Evolutionary conservation across 768 basidiomycete species (phyloP), one percentile per base, ranked within the genome.

Genomic region (Kwoniella dendrophila): DNA sequence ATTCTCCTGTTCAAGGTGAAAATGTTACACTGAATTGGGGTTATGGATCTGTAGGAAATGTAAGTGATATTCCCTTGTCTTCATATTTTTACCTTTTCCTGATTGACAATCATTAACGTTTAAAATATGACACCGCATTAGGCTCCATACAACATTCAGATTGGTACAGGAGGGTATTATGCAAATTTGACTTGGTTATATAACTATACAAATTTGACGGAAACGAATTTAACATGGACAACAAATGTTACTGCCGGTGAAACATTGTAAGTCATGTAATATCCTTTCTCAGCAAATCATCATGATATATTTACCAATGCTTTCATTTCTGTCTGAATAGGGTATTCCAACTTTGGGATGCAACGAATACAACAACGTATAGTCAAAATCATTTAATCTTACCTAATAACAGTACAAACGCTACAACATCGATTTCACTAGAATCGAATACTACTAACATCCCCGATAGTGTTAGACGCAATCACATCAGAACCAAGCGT

Each of bases 81-180:
- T 32, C 14, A 20, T 22, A 34, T 33, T 16, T 36, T 6, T 33
- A 32, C 30, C 11, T 44, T 11, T 20, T 32, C 11, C n/a, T 18
- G 3, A 33, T n/a, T n/a, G 10, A 52, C 14, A 29, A 10, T 2
- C 3, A 32, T 32, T 20, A 20, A 44, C 11, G 24, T 29, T 12
- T 11, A 18, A 8, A 27, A 16, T 52, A n/a, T 52, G 49, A 50
- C 41, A 27, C 26, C 20, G 18, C 18, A 14, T 29, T 33, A 59
- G 58, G 58, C 58, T 18, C 58, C 58, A 40, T 59, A 59, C 22
- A 59, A 49, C 14, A 8, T 59, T 14, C 47, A 49, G 14, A 59
- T 59, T 29, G 58, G 58, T 30, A 50, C 58, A 40, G 58, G 58
- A 59, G 58, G 58, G 3, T 59, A 59, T n/a, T 59, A 59, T 14